A percentile compares a stretch with the other conserved stretches of the same genome.
These are phyloP conservation scores for Fusarium nisikadoi DNA, from an alignment of 2,329 filamentous ascomycete species.

Conservation along the genomic window DNA sequence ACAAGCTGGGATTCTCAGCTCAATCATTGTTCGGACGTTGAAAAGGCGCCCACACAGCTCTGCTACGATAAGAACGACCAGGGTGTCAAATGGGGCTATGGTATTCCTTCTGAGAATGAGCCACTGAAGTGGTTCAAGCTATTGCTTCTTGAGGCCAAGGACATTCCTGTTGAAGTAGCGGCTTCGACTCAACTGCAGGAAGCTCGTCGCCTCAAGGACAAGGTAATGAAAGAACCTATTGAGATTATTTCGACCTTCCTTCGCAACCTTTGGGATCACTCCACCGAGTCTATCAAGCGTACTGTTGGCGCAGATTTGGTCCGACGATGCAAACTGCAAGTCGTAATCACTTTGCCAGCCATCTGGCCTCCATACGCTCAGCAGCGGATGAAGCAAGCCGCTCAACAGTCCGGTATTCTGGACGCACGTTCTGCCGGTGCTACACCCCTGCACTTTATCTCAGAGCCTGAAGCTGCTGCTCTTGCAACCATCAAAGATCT, in stretches of 20 bases:
- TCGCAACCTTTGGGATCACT: constrained; percentile 48
- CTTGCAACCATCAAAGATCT: constrained; percentile 50
- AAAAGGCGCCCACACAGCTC: too few relatives aligned
- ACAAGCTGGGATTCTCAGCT: too few relatives aligned
- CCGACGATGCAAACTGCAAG: constrained; percentile 45
- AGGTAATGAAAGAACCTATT: too few relatives aligned
- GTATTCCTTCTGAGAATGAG: too few relatives aligned
- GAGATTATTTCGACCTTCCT: constrained; percentile 33
- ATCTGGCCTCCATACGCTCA: constrained; percentile 57
- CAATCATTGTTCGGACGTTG: too few relatives aligned
- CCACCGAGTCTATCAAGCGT: constrained; percentile 40
- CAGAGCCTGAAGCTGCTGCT: constrained; percentile 59
- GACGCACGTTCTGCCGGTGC: constrained; percentile 32
- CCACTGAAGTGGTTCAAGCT: too few relatives aligned
- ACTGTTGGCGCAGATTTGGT: constrained; percentile 27
- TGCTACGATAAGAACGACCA: too few relatives aligned
- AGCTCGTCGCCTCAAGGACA: not conserved
- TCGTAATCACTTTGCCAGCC: constrained; percentile 57
- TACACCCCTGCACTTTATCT: constrained; percentile 51
- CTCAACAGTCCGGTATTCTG: constrained; percentile 50
- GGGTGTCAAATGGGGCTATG: too few relatives aligned
- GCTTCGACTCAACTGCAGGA: not conserved
- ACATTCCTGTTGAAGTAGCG: too few relatives aligned
- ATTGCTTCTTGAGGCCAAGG: too few relatives aligned
- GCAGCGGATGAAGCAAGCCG: constrained; percentile 50